Conservation (phyloP, 805 yeast genomes). For the Huiozyma naganishii region DNA sequence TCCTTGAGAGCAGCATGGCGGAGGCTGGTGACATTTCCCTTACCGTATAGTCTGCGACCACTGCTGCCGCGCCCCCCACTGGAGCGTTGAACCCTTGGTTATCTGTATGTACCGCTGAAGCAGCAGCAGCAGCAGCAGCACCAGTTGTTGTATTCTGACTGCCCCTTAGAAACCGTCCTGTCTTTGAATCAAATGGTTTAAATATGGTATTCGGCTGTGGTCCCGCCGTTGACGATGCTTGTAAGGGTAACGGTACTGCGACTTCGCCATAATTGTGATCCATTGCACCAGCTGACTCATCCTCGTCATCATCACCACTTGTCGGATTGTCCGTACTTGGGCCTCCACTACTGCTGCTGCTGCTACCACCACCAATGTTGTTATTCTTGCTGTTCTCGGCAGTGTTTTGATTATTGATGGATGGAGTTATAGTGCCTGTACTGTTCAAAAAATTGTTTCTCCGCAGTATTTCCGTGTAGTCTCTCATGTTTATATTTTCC, state of each 20-base stretch:
- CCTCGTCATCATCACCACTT: not conserved
- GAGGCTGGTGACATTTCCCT: not conserved
- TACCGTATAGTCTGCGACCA: too few species aligned
- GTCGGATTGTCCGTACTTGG: not conserved
- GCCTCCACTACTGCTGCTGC: not conserved
- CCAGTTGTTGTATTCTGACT: not conserved
- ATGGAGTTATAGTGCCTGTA: conserved; percentile 6
- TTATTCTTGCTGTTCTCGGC: not conserved
- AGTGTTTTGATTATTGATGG: not conserved
- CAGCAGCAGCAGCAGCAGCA: too few species aligned
- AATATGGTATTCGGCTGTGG: conserved; percentile 9
- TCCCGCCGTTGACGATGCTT: not conserved
- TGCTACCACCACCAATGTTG: not conserved
- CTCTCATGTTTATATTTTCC: conserved; percentile 2
- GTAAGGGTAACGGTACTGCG: not conserved
- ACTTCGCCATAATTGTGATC: not conserved
- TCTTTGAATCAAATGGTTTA: conserved; percentile 24
- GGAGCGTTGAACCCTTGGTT: not conserved
- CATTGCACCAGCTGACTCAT: not conserved
- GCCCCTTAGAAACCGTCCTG: conserved; percentile 22
- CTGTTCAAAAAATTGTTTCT: not conserved
- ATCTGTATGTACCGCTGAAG: too few species aligned
- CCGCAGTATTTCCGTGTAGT: conserved; percentile 5
- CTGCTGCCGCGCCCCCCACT: not conserved
- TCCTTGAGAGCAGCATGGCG: conserved; percentile 7